A percentile compares a stretch with the other conserved stretches of the same genome.
These are phyloP conservation scores for Exophiala phaeomuriformis DNA, from an alignment of 2,329 filamentous ascomycete species.

Conservation along the genomic window DNA sequence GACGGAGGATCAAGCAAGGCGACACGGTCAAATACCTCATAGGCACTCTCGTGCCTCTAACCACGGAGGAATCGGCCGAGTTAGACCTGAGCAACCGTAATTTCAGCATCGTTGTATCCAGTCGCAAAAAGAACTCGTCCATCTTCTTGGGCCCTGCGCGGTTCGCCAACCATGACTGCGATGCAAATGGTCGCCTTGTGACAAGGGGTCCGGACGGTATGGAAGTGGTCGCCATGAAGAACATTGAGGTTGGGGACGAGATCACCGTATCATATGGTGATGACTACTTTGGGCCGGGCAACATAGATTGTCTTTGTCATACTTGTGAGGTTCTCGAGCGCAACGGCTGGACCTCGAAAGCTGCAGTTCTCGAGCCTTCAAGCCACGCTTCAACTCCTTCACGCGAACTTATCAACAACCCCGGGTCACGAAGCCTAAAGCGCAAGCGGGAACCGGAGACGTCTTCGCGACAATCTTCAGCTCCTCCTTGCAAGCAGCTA, in stretches of 20 bases:
- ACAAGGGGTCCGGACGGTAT: conserved; percentile 81
- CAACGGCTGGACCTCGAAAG: conserved; percentile 70
- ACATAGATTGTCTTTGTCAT: conserved; percentile 86
- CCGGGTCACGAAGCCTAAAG: conserved; percentile 14
- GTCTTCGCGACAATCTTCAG: conserved; percentile 7
- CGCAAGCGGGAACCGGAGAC: conserved; percentile 21
- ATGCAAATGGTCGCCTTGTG: conserved; percentile 79
- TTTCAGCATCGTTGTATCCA: conserved; percentile 94
- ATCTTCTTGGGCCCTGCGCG: conserved; percentile 91
- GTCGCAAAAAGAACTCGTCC: conserved; percentile 80
- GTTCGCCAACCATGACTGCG: conserved; percentile 96
- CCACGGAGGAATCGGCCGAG: conserved; percentile 78
- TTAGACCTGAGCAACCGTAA: conserved; percentile 78
- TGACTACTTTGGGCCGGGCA: conserved; percentile 90
- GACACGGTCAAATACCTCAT: conserved; percentile 85
- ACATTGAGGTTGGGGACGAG: conserved; percentile 83
- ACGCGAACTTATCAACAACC: conserved; percentile 1
- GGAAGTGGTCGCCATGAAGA: conserved; percentile 74
- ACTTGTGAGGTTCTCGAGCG: conserved; percentile 68
- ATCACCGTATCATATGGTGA: conserved; percentile 96
- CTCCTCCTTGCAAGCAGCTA: conserved; percentile 10
- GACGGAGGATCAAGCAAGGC: conserved; percentile 68
- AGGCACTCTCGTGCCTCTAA: conserved; percentile 88
- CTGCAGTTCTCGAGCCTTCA: conserved; percentile 9
- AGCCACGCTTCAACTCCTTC: conserved; percentile 16